phyloP scores from a whole-genome alignment of 129 eudicot genomes.

The Scalesia atractyloides region DNA sequence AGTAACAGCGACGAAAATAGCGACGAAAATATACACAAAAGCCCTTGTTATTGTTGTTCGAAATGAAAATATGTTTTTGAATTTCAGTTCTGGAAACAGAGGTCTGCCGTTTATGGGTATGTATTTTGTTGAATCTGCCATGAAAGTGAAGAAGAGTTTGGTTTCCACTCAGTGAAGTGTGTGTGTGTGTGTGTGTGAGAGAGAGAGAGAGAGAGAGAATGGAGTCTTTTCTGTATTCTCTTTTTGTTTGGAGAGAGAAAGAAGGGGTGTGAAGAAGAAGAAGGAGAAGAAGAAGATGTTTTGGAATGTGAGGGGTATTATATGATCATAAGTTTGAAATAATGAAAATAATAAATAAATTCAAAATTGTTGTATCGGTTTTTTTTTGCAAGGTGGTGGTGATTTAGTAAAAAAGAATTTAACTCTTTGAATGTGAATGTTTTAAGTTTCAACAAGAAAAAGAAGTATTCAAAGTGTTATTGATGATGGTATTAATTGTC shows the following conservation, averaged over 20 bases:
- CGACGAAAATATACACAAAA: constrained; percentile 52
- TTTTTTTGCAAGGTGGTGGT: not conserved
- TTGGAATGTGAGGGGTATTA: not conserved
- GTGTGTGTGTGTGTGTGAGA: not conserved
- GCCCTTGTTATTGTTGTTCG: constrained; percentile 51
- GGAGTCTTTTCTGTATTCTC: too few species aligned
- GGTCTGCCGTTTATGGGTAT: constrained; percentile 55
- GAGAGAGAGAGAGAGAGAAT: not conserved
- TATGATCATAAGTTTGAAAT: not conserved
- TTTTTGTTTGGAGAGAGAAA: not conserved
- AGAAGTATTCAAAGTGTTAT: not conserved
- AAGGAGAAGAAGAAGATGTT: constrained; percentile 20
- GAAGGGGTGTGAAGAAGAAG: not conserved
- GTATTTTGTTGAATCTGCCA: constrained; percentile 77
- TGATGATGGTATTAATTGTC: not conserved
- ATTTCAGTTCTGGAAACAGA: constrained; percentile 53
- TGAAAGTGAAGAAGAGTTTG: constrained; percentile 11
- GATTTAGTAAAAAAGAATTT: constrained; percentile 10
- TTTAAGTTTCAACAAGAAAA: not conserved
- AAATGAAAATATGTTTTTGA: constrained; percentile 49
- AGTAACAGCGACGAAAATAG: constrained; percentile 66
- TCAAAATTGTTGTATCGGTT: not conserved
- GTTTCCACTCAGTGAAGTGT: constrained; percentile 16
- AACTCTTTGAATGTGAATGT: not conserved
- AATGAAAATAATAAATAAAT: not conserved